Percentiles rank a stretch among this genome's conserved stretches.
Evolutionary conservation across 2,329 filamentous ascomycete species (phyloP).

Genomic region (Knufia petricola): DNA sequence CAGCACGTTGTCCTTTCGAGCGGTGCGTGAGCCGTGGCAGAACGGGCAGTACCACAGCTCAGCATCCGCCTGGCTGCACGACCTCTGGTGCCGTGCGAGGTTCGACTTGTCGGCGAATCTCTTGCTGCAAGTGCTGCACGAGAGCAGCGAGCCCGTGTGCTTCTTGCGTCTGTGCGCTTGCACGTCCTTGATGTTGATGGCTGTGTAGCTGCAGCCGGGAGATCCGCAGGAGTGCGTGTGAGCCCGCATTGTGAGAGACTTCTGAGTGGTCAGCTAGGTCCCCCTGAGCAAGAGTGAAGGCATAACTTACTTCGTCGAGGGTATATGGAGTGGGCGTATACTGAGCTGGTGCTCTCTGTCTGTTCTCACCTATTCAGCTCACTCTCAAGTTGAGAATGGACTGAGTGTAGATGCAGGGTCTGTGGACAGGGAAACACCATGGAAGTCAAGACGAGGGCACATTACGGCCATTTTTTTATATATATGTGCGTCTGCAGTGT

Average conservation of each 20-base stretch:
- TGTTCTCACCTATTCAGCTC: background rate
- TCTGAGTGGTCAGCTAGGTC: background rate
- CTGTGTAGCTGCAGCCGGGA: background rate
- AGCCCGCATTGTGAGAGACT: background rate
- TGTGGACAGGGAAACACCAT: no score
- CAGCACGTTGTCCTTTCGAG: background rate
- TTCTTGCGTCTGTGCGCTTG: background rate
- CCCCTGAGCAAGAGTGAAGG: no score
- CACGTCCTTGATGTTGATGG: background rate
- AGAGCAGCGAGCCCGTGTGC: background rate
- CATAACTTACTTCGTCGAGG: no score
- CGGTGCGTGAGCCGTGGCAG: background rate
- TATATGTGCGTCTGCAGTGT: no score
- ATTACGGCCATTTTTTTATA: no score
- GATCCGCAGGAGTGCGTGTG: no score
- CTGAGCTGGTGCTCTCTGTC: background rate
- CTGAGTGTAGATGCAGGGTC: no score
- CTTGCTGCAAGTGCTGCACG: constrained; percentile 9
- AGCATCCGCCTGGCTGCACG: background rate
- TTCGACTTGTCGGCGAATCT: constrained; percentile 5
- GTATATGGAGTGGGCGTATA: no score
- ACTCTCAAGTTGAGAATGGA: no score
- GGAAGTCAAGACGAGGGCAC: no score
- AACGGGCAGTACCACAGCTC: background rate
- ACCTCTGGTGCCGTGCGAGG: background rate